A percentile compares a stretch with the other conserved stretches of the same genome.
phyloP scores from a whole-genome alignment of 768 basidiomycete species.

The Lentinula sp. region DNA sequence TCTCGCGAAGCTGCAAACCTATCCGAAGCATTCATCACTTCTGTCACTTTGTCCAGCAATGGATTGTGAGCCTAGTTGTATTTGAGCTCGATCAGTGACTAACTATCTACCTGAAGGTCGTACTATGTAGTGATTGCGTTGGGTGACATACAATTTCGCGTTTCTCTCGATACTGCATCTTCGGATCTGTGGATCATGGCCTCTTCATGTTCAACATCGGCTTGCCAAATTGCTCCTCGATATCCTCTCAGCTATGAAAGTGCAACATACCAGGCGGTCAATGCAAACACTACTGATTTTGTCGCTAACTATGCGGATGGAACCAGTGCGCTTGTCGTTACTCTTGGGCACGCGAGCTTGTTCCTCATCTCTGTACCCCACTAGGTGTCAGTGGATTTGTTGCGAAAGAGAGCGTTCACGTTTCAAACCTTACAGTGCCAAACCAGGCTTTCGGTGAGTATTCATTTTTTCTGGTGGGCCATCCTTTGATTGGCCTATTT shows the following conservation, averaged over 20 bases:
- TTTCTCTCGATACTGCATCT: conserved; percentile 71
- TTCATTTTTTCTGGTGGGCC: neutral
- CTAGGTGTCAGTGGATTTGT: conserved; percentile 66
- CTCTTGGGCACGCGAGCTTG: neutral
- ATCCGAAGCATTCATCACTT: conserved; percentile 22
- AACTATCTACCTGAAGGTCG: conserved; percentile 36
- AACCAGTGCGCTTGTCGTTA: conserved; percentile 44
- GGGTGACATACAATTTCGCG: conserved; percentile 61
- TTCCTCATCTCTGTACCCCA: neutral
- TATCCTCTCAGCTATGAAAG: conserved; percentile 68
- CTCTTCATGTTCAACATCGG: conserved; percentile 48
- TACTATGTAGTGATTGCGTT: conserved; percentile 58
- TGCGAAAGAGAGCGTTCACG: conserved; percentile 53
- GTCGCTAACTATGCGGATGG: conserved; percentile 58
- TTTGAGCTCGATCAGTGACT: neutral
- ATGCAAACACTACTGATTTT: conserved; percentile 57
- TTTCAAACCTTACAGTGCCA: conserved; percentile 54
- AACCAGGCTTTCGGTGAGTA: conserved; percentile 64
- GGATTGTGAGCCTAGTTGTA: conserved; percentile 28
- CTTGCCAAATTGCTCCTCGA: conserved; percentile 54
- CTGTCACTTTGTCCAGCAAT: conserved; percentile 40
- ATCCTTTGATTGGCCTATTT: neutral
- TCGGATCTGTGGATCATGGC: conserved; percentile 69
- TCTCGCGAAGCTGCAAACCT: conserved; percentile 1
- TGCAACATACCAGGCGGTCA: conserved; percentile 56